Conservation (phyloP, 2,329 filamentous ascomycete genomes). For the Byssochlamys sp. region DNA sequence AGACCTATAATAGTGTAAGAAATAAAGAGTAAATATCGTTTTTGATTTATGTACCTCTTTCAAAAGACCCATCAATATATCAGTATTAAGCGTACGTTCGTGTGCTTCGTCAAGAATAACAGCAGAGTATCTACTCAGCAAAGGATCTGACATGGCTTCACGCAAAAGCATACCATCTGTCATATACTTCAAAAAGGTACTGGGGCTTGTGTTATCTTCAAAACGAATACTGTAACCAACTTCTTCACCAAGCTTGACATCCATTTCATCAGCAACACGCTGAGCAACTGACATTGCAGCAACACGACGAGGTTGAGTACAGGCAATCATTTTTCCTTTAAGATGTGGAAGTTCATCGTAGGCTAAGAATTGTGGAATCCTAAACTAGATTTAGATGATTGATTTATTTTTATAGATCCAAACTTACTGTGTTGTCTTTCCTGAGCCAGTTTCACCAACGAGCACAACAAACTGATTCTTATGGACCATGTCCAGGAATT, state of each 20-base stretch:
- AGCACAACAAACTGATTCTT: conserved; percentile 92
- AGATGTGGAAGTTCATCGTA: conserved; percentile 89
- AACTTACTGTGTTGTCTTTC: conserved; percentile 98
- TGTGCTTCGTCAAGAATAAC: conserved; percentile 98
- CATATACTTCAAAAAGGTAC: conserved; percentile 97
- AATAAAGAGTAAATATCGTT: too few species aligned
- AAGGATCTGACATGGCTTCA: conserved; percentile 91
- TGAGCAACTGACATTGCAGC: conserved; percentile 97
- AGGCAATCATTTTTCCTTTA: conserved; percentile 81
- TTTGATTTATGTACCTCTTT: too few species aligned
- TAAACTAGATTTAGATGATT: too few species aligned
- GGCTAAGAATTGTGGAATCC: conserved; percentile 95
- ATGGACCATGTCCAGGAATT: conserved; percentile 89
- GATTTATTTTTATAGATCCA: too few species aligned
- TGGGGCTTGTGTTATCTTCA: conserved; percentile 80
- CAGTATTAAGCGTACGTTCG: conserved; percentile 90
- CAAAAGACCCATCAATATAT: conserved; percentile 91
- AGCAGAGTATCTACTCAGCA: conserved; percentile 84
- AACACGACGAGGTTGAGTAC: conserved; percentile 93
- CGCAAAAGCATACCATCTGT: conserved; percentile 96
- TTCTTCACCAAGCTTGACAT: conserved; percentile 83
- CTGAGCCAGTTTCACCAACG: conserved; percentile 96
- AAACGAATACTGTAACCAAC: conserved; percentile 99
- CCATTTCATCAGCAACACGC: conserved; percentile 93
- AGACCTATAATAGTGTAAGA: too few species aligned